Base-by-base conservation (phyloP, 2,329 filamentous ascomycete genomes). In the Chrysoporthe cubensis region DNA sequence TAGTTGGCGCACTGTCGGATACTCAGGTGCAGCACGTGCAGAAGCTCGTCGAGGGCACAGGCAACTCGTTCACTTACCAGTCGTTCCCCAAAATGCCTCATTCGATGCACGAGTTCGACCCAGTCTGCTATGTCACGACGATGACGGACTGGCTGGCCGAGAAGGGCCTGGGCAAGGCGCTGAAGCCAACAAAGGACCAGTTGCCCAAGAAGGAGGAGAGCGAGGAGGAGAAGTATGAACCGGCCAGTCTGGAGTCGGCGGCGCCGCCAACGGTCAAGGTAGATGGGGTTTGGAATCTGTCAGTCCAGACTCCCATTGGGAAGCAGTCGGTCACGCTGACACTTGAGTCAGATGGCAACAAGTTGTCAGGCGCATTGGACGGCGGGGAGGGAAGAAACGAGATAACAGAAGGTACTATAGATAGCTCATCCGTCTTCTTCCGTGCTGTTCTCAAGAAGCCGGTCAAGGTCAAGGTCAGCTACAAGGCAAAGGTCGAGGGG, bases 91-190 rank as follows among this genome's bases (percentile, higher is more conserved):
- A 42, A 52, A 68, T 64, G 66, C 62, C 69, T 18, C 70, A 71
- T 64, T 64, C 62, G 40, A 70, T 71, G 70, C 70, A 71, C 52
- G 50, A 26, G 14, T 52, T 64, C 44, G 70, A 71, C 48, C 69
- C 69, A 9, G 44, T 65, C 13, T 67, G 66, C 21, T 70, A 69
- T 60, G 70, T 71, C 42, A 59, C 61, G 1, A 52, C 69, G 3
- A 57, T 70, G 18, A 70, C 70, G 0, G 59, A 32, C 7, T 71
- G 70, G 70, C 18, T 71, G n/a, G 69, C 61, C 11, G 62, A 56
- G 11, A 56, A 42, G 16, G 70, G 66, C 2, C 46, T 70, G 13
- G 69, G 69, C 1, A 59, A 59, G 57, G 69, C 65, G 5, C 43
- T 70, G 32, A 64, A 43, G 18, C 63, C 66, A 9, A 66, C 46